A percentile compares a stretch with the other conserved stretches of the same genome.
Conservation (phyloP, 2,329 filamentous ascomycete species). For the Ophiocordyceps sinensis region DNA sequence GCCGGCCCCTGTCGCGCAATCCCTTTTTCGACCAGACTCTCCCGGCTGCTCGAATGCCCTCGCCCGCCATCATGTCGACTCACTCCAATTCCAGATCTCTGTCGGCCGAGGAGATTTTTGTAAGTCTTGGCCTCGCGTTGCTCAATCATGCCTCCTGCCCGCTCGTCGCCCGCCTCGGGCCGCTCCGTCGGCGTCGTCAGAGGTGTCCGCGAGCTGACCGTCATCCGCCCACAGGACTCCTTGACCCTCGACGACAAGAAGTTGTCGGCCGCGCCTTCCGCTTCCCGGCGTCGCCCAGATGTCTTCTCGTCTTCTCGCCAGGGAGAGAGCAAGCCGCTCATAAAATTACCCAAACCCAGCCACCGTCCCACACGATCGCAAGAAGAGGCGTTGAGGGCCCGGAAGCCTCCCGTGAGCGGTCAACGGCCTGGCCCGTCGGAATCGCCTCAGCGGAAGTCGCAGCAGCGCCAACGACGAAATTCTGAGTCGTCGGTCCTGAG, state of each 20-base stretch:
- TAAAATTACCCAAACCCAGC: slow-evolving; percentile 17
- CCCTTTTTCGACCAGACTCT: slow-evolving; percentile 53
- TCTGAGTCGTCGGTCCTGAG: slow-evolving; percentile 65
- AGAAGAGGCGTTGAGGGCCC: slow-evolving; percentile 45
- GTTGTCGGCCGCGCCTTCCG: slow-evolving; percentile 21
- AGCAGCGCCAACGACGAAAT: slow-evolving; percentile 52
- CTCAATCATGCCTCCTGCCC: too few relatives aligned
- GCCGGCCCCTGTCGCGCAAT: slow-evolving; percentile 55
- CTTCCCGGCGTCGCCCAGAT: slow-evolving; percentile 22
- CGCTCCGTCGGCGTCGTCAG: neutral
- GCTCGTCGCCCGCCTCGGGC: too few relatives aligned
- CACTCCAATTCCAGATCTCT: slow-evolving; percentile 29
- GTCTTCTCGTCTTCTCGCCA: slow-evolving; percentile 10
- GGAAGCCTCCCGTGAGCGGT: slow-evolving; percentile 18
- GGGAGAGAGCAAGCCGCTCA: slow-evolving; percentile 33
- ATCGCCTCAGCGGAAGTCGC: slow-evolving; percentile 25
- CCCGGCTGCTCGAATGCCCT: slow-evolving; percentile 23
- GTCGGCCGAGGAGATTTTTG: slow-evolving; percentile 59
- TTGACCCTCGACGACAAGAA: slow-evolving; percentile 50
- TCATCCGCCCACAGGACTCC: slow-evolving; percentile 40
- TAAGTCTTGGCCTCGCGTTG: slow-evolving; percentile 32
- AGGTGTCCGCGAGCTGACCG: neutral
- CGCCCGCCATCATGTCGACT: slow-evolving; percentile 35
- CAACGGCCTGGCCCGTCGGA: slow-evolving; percentile 16
- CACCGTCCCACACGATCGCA: slow-evolving; percentile 53